Evolutionary conservation across 805 yeast species (phyloP).

Genomic region (Maudiozyma serrabonitensis): DNA sequence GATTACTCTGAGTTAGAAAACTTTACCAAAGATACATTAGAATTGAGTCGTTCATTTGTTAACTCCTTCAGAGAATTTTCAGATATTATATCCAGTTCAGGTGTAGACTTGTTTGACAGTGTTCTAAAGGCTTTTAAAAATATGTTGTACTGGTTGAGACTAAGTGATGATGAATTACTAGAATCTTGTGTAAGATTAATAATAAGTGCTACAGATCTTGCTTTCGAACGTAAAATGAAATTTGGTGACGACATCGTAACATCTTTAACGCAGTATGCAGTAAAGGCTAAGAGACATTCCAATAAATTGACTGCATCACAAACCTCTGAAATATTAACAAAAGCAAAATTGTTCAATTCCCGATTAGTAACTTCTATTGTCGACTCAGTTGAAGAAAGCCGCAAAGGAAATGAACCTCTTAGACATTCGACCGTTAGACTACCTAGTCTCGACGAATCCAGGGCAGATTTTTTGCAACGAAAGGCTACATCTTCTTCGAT

Average conservation of each 20-base stretch:
- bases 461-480: slow-evolving; percentile 26
- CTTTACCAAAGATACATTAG: slow-evolving; percentile 80
- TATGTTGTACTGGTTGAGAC: slow-evolving; percentile 70
- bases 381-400: slow-evolving; percentile 33
- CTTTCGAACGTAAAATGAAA: slow-evolving; percentile 41
- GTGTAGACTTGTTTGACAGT: slow-evolving; percentile 36
- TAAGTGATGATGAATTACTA: slow-evolving; percentile 64
- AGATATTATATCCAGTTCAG: slow-evolving; percentile 28
- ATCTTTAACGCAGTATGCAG: slow-evolving; percentile 52
- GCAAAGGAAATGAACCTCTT: slow-evolving; percentile 21
- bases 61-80: slow-evolving; percentile 50
- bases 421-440: not conserved
- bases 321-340: slow-evolving; percentile 48
- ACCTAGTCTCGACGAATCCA: slow-evolving; percentile 13
- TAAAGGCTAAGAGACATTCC: slow-evolving; percentile 55
- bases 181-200: slow-evolving; percentile 64
- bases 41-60: slow-evolving; percentile 60
- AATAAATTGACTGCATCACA: slow-evolving; percentile 65
- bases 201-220: slow-evolving; percentile 54
- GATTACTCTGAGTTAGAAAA: slow-evolving; percentile 53
- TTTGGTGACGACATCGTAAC: slow-evolving; percentile 46
- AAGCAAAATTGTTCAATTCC: slow-evolving; percentile 48
- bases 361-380: slow-evolving; percentile 45
- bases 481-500: slow-evolving; percentile 25
- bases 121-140: slow-evolving; percentile 55